phyloP scores from a whole-genome alignment of 805 yeast species.

The Wickerhamomyces ciferrii region DNA sequence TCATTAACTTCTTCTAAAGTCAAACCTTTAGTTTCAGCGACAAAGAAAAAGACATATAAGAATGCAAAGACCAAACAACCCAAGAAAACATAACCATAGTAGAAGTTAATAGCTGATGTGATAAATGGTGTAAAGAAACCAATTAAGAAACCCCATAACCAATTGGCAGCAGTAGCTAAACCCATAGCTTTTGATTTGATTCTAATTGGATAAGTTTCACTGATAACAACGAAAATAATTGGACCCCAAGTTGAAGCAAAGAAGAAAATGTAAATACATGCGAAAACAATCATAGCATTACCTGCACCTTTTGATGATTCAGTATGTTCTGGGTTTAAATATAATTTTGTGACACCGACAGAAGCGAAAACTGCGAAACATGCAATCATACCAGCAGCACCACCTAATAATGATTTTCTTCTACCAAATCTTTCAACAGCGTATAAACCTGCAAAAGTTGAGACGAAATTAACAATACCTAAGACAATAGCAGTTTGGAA shows the following conservation, averaged over 20 bases:
- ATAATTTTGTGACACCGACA: conserved; percentile 48
- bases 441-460: conserved; percentile 47
- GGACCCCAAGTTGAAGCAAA: conserved; percentile 78
- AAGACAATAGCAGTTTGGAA: conserved; percentile 53
- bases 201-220: conserved; percentile 70
- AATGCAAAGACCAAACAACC: conserved; percentile 55
- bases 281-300: conserved; percentile 63
- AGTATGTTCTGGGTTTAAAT: conserved; percentile 38
- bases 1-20: conserved; percentile 79
- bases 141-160: conserved; percentile 65
- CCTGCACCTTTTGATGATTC: conserved; percentile 53
- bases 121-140: conserved; percentile 70
- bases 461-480: conserved; percentile 55
- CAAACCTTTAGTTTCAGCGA: conserved; percentile 78
- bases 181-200: conserved; percentile 62
- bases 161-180: conserved; percentile 57
- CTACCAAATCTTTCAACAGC: conserved; percentile 52
- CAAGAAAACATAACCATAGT: conserved; percentile 61
- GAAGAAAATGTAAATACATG: conserved; percentile 65
- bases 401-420: conserved; percentile 41
- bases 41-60: conserved; percentile 66
- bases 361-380: conserved; percentile 49
- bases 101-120: conserved; percentile 59
- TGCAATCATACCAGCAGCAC: conserved; percentile 43
- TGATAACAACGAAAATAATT: conserved; percentile 54